Base-by-base conservation (phyloP, 352 stramenopile genomes). In the Phytophthora pseudosyringae region DNA sequence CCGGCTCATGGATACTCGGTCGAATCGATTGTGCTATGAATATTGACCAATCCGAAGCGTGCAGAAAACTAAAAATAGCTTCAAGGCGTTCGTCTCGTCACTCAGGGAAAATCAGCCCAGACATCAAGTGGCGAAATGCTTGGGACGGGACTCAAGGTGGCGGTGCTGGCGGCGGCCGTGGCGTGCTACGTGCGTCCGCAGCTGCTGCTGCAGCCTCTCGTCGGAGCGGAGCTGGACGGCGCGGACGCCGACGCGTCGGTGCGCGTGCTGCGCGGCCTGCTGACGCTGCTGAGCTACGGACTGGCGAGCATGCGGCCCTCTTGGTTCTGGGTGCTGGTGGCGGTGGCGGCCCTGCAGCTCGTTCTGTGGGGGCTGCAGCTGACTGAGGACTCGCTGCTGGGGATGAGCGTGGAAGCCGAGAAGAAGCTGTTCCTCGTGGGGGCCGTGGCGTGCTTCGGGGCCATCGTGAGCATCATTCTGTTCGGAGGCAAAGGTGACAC, bases 201-300 rank as follows among this genome's bases (percentile, higher is more conserved):
- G 46, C 62, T 80, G 33, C 38, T 83, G 21, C 69, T 86, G 21
- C 67, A 75, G 25, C 63, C 72, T 32, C 48, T 81, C 3, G 48
- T 77, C 7, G 64, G 68, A 0, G 39, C 47, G 18, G 63, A 69
- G n/a, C 39, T 71, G 45, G 70, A 75, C 25, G 39, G 41, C 3
- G 66, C 59, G 10, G 77, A 86, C 9, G 69, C 59, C 10, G 73
- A 83, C n/a, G 72, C 82, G 49, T 77, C 78, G 21, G 70, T 59
- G 50, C 73, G 86, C 48, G 75, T 85, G 28, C 39, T 89, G 41
- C 83, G 81, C 46, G 82, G 86, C 29, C 32, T 88, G 26, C 48
- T 94, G 31, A 88, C 86, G 21, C 56, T 90, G 43, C 44, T 86
- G 54, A 86, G 76, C 47, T 85, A 84, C 33, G 73, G 60, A 26